phyloP scores from a whole-genome alignment of 2,329 filamentous ascomycete genomes.

The Annulohypoxylon truncatum region DNA sequence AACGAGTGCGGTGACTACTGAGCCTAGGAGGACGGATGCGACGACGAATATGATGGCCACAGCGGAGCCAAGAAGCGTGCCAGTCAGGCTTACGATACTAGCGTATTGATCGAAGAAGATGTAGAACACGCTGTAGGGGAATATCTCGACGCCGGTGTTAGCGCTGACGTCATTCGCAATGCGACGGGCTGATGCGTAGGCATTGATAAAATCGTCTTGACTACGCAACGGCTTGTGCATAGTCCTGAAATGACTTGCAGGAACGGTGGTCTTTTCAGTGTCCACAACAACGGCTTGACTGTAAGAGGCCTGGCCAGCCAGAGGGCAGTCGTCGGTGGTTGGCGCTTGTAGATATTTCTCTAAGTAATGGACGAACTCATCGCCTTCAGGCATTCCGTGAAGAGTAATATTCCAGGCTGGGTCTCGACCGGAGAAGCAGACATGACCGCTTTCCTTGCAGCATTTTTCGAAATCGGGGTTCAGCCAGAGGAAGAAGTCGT shows the following conservation, averaged over 20 bases:
- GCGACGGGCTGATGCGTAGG: conserved; percentile 88
- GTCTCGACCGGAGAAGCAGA: conserved; percentile 82
- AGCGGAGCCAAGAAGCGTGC: conserved; percentile 82
- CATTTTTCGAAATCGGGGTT: conserved; percentile 82
- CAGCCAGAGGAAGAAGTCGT: conserved; percentile 97
- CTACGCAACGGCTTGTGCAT: conserved; percentile 87
- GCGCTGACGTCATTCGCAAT: conserved; percentile 81
- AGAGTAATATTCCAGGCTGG: conserved; percentile 92
- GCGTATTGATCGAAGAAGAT: conserved; percentile 99
- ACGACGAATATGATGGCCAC: conserved; percentile 87
- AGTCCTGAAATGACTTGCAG: conserved; percentile 91
- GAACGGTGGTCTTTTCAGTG: conserved; percentile 71
- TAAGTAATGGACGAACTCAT: conserved; percentile 91
- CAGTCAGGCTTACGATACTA: conserved; percentile 83
- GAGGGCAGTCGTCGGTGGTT: conserved; percentile 84
- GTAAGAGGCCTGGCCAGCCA: conserved; percentile 90
- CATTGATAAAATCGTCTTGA: conserved; percentile 91
- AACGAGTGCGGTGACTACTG: conserved; percentile 80
- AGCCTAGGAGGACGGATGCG: conserved; percentile 84
- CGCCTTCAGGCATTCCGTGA: conserved; percentile 88
- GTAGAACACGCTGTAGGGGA: conserved; percentile 97
- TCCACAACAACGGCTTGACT: conserved; percentile 86
- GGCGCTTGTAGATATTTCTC: conserved; percentile 84
- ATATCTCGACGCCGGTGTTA: conserved; percentile 82
- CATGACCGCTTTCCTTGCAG: conserved; percentile 76